These are phyloP conservation scores for Cadophora luteo-olivacea DNA, from an alignment of 2,329 filamentous ascomycete species.

Conservation along the genomic window DNA sequence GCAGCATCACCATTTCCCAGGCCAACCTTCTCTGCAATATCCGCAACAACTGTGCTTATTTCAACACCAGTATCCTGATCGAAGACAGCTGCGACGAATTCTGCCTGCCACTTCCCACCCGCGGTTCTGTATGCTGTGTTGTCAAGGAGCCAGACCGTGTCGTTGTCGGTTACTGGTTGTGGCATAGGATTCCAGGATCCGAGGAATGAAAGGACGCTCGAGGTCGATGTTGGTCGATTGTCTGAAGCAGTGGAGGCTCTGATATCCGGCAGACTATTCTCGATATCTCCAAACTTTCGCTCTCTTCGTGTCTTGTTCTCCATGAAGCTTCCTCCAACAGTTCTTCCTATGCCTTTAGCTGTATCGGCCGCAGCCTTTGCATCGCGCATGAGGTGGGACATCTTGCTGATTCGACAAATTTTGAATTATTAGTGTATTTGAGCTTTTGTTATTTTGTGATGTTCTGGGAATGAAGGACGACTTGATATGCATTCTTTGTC, in stretches of 20 bases:
- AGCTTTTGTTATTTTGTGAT: neutral
- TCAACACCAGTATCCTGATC: conserved; percentile 72
- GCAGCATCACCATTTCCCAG: conserved; percentile 63
- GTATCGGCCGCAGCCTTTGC: conserved; percentile 23
- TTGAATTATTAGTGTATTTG: neutral
- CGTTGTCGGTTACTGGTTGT: conserved; percentile 61
- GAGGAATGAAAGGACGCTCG: conserved; percentile 56
- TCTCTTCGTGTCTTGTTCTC: conserved; percentile 57
- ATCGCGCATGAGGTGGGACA: conserved; percentile 29
- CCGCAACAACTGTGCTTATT: conserved; percentile 71
- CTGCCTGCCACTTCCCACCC: conserved; percentile 71
- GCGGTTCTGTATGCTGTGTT: conserved; percentile 77
- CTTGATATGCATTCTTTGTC: neutral
- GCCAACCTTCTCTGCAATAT: conserved; percentile 72
- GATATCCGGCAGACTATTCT: conserved; percentile 53
- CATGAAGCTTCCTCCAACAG: conserved; percentile 45
- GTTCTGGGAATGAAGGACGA: too few relatives aligned
- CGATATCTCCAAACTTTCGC: conserved; percentile 56
- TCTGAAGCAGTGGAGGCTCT: conserved; percentile 39
- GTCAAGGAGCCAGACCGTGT: conserved; percentile 88
- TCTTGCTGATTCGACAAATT: conserved; percentile 10
- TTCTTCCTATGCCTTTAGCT: conserved; percentile 17
- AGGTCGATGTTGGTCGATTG: conserved; percentile 32
- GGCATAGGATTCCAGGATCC: conserved; percentile 62
- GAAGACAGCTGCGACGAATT: conserved; percentile 85